Base-by-base conservation (phyloP, 2,329 filamentous ascomycete species). In the Leptosphaerulina australis region DNA sequence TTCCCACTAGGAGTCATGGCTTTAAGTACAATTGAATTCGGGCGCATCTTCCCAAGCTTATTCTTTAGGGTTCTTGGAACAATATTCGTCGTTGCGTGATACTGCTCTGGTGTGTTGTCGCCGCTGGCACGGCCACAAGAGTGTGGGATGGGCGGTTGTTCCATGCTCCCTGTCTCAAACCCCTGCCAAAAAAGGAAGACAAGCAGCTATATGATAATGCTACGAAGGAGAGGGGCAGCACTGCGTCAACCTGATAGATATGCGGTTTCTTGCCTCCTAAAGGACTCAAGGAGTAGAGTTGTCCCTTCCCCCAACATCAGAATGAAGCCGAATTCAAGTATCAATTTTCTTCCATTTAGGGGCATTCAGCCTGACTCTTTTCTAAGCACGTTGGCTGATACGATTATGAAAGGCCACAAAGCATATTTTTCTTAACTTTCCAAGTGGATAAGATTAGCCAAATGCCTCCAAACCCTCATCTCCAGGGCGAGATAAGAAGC, bases 1-100 rank as follows among this genome's bases (percentile, higher is more conserved):
- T 85, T 85, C 56, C 83, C 82, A 0, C 60, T 83, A 2, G 83
- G 83, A 2, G 82, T 84, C 0, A 84, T 80, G 64, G 76, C 82
- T 0, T 68, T 78, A 7, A 76, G 70, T 24, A 81, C 79, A 0
- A 74, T 75, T 3, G 68, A 74, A 36, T 72, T 81, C 49, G 81
- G 78, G 1, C 69, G 74, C 17, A 79, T 83, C 52, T 74, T 85
- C 51, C 77, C 79, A 0, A 83, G 78, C 26, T 43, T 64, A 11
- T 84, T 86, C 60, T 86, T 86, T 59, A 71, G 74, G 24, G 74
- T 85, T 0, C 59, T 85, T 1, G 81, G 82, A 9, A 85, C 81
- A 64, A 78, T 83, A 15, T 75, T 84, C 30, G 77, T 77, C 1
- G 62, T 80, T 7, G 70, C 71, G 81, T 85, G 0, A 76, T 81